Evolutionary conservation across 192 early-diverging fungal species (phyloP).

Genomic region (Backusella australiensis): DNA sequence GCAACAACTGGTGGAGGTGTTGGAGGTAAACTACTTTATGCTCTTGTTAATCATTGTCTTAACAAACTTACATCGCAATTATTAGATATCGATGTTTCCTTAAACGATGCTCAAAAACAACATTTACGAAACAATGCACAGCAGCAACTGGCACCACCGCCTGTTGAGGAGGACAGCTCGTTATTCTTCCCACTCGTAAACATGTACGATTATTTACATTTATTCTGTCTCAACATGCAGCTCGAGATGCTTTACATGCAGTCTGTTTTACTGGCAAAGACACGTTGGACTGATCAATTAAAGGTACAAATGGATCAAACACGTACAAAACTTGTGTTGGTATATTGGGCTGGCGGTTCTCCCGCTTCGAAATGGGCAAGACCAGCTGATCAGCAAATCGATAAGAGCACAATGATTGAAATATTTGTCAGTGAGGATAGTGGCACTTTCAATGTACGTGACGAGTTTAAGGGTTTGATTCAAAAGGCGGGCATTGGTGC

Average conservation of each 20-base stretch:
- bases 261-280: conserved; percentile 40
- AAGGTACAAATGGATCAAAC: conserved; percentile 40
- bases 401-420: conserved; percentile 19
- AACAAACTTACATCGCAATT: background rate
- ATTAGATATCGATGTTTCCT: conserved; percentile 50
- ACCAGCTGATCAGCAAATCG: conserved; percentile 8
- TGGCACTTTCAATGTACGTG: conserved; percentile 4
- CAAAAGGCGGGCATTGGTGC: conserved; percentile 36
- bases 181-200: conserved; percentile 62
- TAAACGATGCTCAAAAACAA: conserved; percentile 53
- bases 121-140: conserved; percentile 45
- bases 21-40: background rate
- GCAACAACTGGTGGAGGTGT: conserved; percentile 37
- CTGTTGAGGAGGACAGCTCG: background rate
- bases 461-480: conserved; percentile 31
- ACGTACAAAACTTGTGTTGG: conserved; percentile 34
- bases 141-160: conserved; percentile 41
- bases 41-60: background rate
- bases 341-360: conserved; percentile 41
- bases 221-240: conserved; percentile 61
- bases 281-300: conserved; percentile 46
- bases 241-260: conserved; percentile 70
- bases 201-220: conserved; percentile 75
- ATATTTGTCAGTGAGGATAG: conserved; percentile 17
- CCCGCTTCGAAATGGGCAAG: conserved; percentile 22